Conservation (phyloP, 1,139 yeast genomes). For the Entelexis sorbosivorans region DNA sequence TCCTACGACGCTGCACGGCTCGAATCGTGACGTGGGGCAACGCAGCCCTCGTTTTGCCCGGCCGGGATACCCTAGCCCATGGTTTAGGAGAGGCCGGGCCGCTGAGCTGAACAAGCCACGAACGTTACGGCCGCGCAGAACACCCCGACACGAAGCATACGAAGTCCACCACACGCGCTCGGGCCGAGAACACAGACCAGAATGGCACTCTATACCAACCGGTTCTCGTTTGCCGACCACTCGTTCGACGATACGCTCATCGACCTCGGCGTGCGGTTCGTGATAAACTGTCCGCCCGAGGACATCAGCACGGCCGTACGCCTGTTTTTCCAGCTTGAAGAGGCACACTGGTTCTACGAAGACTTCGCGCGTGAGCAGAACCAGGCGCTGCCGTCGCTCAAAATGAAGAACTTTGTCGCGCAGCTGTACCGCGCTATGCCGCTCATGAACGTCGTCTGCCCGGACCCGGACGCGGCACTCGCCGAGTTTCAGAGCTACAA, state of each 20-base stretch:
- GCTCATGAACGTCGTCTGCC: conserved; percentile 35
- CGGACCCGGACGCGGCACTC: conserved; percentile 25
- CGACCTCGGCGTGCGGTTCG: conserved; percentile 77
- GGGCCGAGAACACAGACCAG: neutral
- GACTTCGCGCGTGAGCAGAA: conserved; percentile 70
- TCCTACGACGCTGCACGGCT: neutral
- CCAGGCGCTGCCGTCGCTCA: conserved; percentile 66
- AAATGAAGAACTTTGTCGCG: conserved; percentile 69
- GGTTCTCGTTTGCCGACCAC: conserved; percentile 23
- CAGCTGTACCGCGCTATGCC: conserved; percentile 71
- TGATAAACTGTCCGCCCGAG: conserved; percentile 83
- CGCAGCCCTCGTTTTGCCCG: neutral
- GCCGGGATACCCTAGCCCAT: neutral
- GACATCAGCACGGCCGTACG: conserved; percentile 79
- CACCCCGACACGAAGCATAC: too few species aligned
- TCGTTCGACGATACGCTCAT: conserved; percentile 70
- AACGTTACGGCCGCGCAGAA: neutral
- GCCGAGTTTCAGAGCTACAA: conserved; percentile 64
- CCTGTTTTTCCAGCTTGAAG: conserved; percentile 88
- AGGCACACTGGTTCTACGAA: conserved; percentile 95
- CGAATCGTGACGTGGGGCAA: neutral
- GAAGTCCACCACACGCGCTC: too few species aligned
- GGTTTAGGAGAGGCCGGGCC: too few species aligned
- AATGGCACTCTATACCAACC: neutral
- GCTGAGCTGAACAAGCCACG: neutral